Base-by-base conservation (phyloP, 2,329 filamentous ascomycete genomes). In the Fonsecaea pedrosoi region DNA sequence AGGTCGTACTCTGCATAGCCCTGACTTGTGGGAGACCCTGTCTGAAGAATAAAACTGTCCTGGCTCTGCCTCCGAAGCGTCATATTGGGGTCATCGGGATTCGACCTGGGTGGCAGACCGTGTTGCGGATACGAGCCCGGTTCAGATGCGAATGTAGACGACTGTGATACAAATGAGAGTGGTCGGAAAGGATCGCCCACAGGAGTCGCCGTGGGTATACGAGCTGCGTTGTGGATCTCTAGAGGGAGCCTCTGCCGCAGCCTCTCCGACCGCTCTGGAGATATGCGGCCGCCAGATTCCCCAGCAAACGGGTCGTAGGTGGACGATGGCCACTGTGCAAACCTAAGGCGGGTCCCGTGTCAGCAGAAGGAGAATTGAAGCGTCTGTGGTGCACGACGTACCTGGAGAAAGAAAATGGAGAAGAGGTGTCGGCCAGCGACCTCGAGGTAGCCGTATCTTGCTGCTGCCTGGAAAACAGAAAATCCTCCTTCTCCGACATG, bases 61-160 rank as follows among this genome's bases (percentile, higher is more conserved):
- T 73, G 71, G 54, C 71, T 73, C 37, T 71, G 71, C 63, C 70
- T 68, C n/a, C 71, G 67, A 4, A 69, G 53, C 21, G 67, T 65
- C n/a, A 68, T 62, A 4, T 60, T 64, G 37, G 54, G 40, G 32
- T 69, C 67, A n/a, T 71, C 70, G 10, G 68, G 65, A 34, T 62
- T 68, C 12, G 68, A 69, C 56, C 70, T 68, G 5, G 67, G 64
- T 37, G 70, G 59, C 32, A 48, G 62, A 10, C 58, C 64, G 34
- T 62, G 56, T 32, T 60, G 69, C 53, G 54, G 68, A 54, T 64
- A 70, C n/a, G 64, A 62, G 45, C 64, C 45, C 8, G 66, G n/a
- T 34, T 70, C 70, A 32, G 67, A 62, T 7, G 59, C 59, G 56
- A 70, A 70, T 21, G 69, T 60, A 32, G 67, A 66, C 21, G 65